Evolutionary conservation across 495 filamentous ascomycete genomes (phyloP), one percentile per base, ranked within the genome.

Genomic region (Thermothielavioides terrestris): DNA sequence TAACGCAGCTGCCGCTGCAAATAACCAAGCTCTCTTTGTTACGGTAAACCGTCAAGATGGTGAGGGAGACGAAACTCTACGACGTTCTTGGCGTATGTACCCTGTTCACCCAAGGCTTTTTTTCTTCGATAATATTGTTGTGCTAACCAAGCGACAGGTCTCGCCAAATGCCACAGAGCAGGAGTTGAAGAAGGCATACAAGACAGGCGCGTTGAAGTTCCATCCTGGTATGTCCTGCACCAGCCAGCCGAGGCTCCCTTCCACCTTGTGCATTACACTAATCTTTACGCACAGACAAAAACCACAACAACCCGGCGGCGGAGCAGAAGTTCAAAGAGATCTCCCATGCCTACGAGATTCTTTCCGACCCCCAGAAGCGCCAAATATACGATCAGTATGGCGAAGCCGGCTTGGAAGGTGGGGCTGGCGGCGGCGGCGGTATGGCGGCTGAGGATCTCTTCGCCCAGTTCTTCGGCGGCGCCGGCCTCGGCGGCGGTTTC

Each of bases 271-370:
- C 6, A 14, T n/a, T 14, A 36, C 18, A 38, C 60, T 69, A 42
- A 68, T 51, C 6, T 22, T 34, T 35, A 35, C 31, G 44, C 57
- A 45, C 57, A 94, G 92, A 98, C 72, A 98, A 98, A 78, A 97
- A 97, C 68, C 80, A 82, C 38, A 81, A 92, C 72, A 91, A 91
- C 74, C 89, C 90, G 34, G 86, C 87, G 22, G 88, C 92, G 36
- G 88, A 89, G 45, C 88, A 95, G 43, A 97, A 95, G 68, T 97
- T 99, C 81, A 96, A 97, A 73, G 91, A 96, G 60, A 77, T 97
- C 41, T 94, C 88, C 46, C 83, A 89, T 56, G 92, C 92, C 27
- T 97, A 96, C 67, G 94, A 99, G 71, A 79, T 87, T 54, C 81
- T 99, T 18, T 89, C 85, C 50, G 94, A 99, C 59, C 68, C 86